Base-by-base conservation (phyloP, 2,329 filamentous ascomycete species). In the Diaporthe amygdali region DNA sequence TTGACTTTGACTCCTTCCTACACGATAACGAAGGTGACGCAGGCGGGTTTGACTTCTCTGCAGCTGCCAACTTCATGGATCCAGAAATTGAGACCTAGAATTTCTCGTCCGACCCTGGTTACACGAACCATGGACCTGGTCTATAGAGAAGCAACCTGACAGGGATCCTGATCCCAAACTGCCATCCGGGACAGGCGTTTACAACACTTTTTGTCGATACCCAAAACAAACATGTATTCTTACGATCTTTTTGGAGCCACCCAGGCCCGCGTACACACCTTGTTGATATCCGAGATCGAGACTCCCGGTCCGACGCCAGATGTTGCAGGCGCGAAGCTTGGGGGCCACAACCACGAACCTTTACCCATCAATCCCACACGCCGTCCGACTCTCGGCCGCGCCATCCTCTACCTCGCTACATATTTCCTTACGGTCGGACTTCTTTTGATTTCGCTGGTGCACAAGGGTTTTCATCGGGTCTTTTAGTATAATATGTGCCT, bases 1-100 rank as follows among this genome's bases (percentile, higher is more conserved):
- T 92, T 76, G 90, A 92, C 74, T 89, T 92, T 75, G 90, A 92
- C 79, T 91, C 90, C 2, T 92, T 92, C 82, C 82, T 92, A 9
- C 89, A 92, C 74, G 85, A 88, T 69, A 85, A 87, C 71, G 86
- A 87, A 56, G 83, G 81, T 41, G 85, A 84, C 49, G 82, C 82
- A 51, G 79, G 81, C 52, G 79, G 77, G 5, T 92, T 91, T 73
- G 88, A 88, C 79, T 91, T 92, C 76, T 82, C 82, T 73, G 79
- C 84, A 20, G 81, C 82, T 30, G 79, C 81, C 55, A 89, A 90
- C 76, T 78, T 81, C n/a, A 87, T 91, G 82, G 88, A 90, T 71
- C 83, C 83, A 49, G 76, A 85, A 69, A 90, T 92, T 76, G 85
- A 73, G 66, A 73, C 71, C 46, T 73, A 71, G 66, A 22, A 3